A percentile compares a stretch with the other conserved stretches of the same genome.
These are phyloP conservation scores for Globisporangium cederbergense DNA, from an alignment of 352 stramenopile species.

Conservation along the genomic window DNA sequence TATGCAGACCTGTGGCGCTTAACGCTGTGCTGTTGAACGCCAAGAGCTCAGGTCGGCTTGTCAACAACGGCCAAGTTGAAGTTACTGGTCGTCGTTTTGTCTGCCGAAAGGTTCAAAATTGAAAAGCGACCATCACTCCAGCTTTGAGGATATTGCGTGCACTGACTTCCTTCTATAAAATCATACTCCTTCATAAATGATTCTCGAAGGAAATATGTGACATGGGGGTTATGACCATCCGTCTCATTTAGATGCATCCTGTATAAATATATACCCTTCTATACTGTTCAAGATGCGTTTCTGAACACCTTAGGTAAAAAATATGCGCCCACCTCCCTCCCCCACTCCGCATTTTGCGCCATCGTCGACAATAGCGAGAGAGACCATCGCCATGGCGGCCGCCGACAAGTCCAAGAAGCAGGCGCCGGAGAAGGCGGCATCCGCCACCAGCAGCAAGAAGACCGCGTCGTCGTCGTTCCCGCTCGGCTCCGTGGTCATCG, in stretches of 20 bases:
- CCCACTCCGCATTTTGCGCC: slow-evolving; percentile 3
- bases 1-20: too few species aligned
- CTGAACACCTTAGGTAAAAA: neutral
- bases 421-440: neutral
- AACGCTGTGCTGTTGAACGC: too few species aligned
- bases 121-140: neutral
- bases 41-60: too few species aligned
- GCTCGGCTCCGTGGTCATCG: slow-evolving; percentile 14
- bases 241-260: neutral
- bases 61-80: too few species aligned
- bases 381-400: neutral
- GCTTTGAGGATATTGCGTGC: neutral
- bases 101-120: too few species aligned
- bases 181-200: neutral
- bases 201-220: neutral
- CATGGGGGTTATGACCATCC: neutral
- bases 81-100: too few species aligned
- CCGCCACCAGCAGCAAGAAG: neutral
- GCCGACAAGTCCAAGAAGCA: slow-evolving; percentile 8
- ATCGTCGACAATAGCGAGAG: neutral
- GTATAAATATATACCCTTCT: neutral
- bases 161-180: neutral
- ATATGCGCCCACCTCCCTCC: neutral
- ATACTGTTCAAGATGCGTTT: neutral
- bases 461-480: slow-evolving; percentile 8